Base-by-base conservation (phyloP, 1,139 yeast genomes). In the Blastobotrys arbuscula region DNA sequence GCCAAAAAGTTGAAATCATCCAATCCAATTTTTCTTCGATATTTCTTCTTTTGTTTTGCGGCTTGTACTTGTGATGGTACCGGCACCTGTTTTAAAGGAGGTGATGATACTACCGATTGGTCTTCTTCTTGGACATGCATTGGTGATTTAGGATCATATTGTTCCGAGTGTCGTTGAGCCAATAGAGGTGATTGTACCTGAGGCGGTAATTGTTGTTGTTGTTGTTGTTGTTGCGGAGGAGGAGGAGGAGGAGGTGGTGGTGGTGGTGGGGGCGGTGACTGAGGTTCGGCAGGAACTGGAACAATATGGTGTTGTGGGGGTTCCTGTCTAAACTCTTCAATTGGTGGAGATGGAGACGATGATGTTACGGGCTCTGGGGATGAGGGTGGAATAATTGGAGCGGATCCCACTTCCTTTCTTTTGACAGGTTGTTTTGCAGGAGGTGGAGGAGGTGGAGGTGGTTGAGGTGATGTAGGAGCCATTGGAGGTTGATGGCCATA, bases 1-100 rank as follows among this genome's bases (percentile, higher is more conserved):
- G 97, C 95, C 61, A 92, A 72, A 61, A 92, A 84, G 61, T 87
- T 86, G 74, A 90, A 92, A 69, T 92, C 97, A 66, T 92, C 97
- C 56, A 92, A 76, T 0, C 97, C 97, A 51, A 90, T 84, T 69
- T 88, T 88, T 61, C 85, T 78, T 41, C 63, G 56, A 6, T 59
- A 50, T 34, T 57, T 56, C 19, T 53, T 52, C 35, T 48, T 48
- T 26, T 41, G 28, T 33, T 37, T 15, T 6, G 10, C 48, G 10
- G 44, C 41, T 19, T 44, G 36, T 20, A 20, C 24, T n/a, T 20
- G 18, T n/a, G n/a, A n/a, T n/a, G n/a, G n/a, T 13, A n/a, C 8
- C 31, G 12, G 13, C 31, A 26, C 31, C n/a, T 20, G 40, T 3
- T 8, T 12, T 10, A 12, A 20, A 7, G 16, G 13, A 2, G 16